Evolutionary conservation across 352 stramenopile genomes (phyloP).

Genomic region (Globisporangium polare): DNA sequence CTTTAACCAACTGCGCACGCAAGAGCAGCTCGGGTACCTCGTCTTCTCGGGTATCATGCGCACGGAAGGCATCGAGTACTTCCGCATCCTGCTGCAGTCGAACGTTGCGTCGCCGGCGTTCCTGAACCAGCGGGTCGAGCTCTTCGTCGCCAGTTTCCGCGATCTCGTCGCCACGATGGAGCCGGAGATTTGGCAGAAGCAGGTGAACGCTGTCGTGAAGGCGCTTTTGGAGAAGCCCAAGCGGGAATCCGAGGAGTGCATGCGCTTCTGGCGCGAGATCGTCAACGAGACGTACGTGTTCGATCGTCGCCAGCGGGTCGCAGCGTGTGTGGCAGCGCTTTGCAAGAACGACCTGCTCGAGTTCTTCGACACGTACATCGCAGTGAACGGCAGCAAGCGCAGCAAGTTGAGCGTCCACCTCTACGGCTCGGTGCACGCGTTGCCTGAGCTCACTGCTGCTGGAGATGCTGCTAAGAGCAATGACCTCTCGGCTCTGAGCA

Average conservation of each 20-base stretch:
- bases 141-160: constrained; percentile 47
- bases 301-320: constrained; percentile 44
- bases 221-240: constrained; percentile 67
- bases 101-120: constrained; percentile 58
- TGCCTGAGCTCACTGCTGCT: constrained; percentile 22
- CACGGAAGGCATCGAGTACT: constrained; percentile 47
- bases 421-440: constrained; percentile 49
- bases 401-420: constrained; percentile 60
- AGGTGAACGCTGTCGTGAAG: constrained; percentile 63
- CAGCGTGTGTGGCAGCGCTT: constrained; percentile 40
- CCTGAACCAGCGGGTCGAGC: constrained; percentile 67
- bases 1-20: constrained; percentile 59
- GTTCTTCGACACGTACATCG: constrained; percentile 65
- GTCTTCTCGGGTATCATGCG: constrained; percentile 54
- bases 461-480: neutral
- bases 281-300: constrained; percentile 70
- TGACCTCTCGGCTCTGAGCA: neutral
- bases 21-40: constrained; percentile 69
- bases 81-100: constrained; percentile 77
- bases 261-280: constrained; percentile 56
- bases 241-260: constrained; percentile 51
- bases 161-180: constrained; percentile 26
- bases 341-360: constrained; percentile 47
- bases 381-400: constrained; percentile 15
- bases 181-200: constrained; percentile 34